Evolutionary conservation across 345 rosid species (phyloP), one percentile per base, ranked within the genome.

Genomic region (Rhizophora mangle): DNA sequence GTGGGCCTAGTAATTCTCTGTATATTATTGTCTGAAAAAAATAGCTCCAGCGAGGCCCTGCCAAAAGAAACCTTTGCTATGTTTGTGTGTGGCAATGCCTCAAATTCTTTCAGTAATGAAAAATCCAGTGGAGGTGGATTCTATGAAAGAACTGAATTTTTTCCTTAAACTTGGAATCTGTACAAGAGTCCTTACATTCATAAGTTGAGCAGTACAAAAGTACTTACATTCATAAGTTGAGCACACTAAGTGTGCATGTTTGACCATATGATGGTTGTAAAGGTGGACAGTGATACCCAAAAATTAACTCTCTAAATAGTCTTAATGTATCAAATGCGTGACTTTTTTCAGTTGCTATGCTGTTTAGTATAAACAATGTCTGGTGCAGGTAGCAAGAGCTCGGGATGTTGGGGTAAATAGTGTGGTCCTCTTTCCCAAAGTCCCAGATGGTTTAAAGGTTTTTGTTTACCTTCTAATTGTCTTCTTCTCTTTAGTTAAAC

Each of bases 391-490:
- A 16, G 88, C 87, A 26, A 94, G 89, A 75, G 97, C 98, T 69
- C 82, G 88, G 49, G 98, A 91, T 78, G 96, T 91, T 80, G 98
- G 98, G 49, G 97, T 94, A 2, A 89, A 91, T 67, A 89, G 93
- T 64, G 70, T 91, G 8, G 93, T 94, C 26, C 77, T 94, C 71
- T 91, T 94, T 75, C 98, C 98, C 67, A 94, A 94, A 88, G 90
- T 94, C 73, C 98, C 97, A 0, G 98, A 94, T 79, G 97, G 86
- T 68, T 68, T 94, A 69, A 94, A 94, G 98, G 98, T 88, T 74
- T 76, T 65, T 26, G 26, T 70, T 68, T 70, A 73, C 68, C 27
- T 58, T 74, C 29, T 62, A 34, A 30, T 57, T 39, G 71, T 68
- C 15, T 72, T 22, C 37, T 36, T 27, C 34, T 65, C 37, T 34